Conservation (phyloP, 2,329 filamentous ascomycete genomes). For the Ceratocystis huliohia region DNA sequence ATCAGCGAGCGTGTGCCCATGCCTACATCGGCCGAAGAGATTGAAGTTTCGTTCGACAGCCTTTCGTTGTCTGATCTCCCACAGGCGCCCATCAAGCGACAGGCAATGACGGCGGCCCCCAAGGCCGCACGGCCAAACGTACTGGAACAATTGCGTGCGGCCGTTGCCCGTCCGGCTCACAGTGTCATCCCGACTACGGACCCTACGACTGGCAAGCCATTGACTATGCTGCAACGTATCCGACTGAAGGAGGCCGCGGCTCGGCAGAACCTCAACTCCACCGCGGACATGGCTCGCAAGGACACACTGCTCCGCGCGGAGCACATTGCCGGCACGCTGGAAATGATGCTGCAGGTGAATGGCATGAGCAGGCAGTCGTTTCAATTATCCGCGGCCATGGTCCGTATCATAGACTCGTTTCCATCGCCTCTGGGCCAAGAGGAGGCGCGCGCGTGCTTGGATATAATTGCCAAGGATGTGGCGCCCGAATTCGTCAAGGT, state of each 20-base stretch:
- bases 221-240: conserved; percentile 63
- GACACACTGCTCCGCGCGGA: conserved; percentile 53
- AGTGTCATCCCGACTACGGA: conserved; percentile 26
- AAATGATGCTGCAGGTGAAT: conserved; percentile 41
- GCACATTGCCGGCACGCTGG: conserved; percentile 56
- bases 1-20: conserved; percentile 23
- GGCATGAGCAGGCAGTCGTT: conserved; percentile 50
- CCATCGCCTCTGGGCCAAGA: conserved; percentile 41
- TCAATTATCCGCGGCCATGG: conserved; percentile 48
- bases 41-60: conserved; percentile 38
- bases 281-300: conserved; percentile 45
- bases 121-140: conserved; percentile 40
- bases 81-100: conserved; percentile 29
- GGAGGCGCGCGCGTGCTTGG: conserved; percentile 39
- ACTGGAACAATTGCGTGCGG: conserved; percentile 17
- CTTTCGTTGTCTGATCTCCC: conserved; percentile 40
- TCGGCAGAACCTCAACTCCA: conserved; percentile 42
- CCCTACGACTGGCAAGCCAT: conserved; percentile 39
- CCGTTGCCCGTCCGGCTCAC: conserved; percentile 26
- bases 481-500: conserved; percentile 45
- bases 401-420: conserved; percentile 56
- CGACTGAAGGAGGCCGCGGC: conserved; percentile 55
- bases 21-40: conserved; percentile 11
- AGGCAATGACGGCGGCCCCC: conserved; percentile 22
- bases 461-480: conserved; percentile 41